Conservation (phyloP, 2,329 filamentous ascomycete species). For the Clarireedia paspali region DNA sequence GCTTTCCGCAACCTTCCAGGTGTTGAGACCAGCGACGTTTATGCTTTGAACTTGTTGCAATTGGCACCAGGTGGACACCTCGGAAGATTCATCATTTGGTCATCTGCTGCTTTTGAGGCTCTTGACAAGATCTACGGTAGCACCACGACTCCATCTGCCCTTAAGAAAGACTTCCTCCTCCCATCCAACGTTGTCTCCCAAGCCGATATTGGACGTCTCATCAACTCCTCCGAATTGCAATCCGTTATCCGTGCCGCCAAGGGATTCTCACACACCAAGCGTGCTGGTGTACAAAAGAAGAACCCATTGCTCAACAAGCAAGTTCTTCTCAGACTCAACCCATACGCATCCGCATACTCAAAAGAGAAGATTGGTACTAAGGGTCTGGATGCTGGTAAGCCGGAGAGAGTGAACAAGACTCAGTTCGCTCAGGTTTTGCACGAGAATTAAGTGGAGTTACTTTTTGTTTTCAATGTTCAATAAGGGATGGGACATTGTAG, state of each 20-base stretch:
- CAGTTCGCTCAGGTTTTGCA: slow-evolving; percentile 36
- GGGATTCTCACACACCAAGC: slow-evolving; percentile 85
- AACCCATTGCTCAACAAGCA: slow-evolving; percentile 99
- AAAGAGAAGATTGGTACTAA: slow-evolving; percentile 76
- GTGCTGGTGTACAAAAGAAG: slow-evolving; percentile 94
- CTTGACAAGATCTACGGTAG: slow-evolving; percentile 96
- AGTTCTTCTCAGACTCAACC: slow-evolving; percentile 96
- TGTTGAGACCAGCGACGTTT: slow-evolving; percentile 93
- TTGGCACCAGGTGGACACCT: slow-evolving; percentile 98
- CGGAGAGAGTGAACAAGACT: slow-evolving; percentile 31
- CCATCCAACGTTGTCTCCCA: slow-evolving; percentile 88
- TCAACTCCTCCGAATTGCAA: slow-evolving; percentile 99
- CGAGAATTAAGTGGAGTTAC: slow-evolving; percentile 38
- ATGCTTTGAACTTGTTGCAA: slow-evolving; percentile 95
- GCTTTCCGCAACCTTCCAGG: slow-evolving; percentile 99
- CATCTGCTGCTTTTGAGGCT: slow-evolving; percentile 90
- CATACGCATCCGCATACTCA: slow-evolving; percentile 85
- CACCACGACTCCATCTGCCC: slow-evolving; percentile 77
- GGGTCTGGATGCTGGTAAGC: slow-evolving; percentile 56
- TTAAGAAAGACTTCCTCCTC: slow-evolving; percentile 99
- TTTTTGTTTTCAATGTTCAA: slow-evolving; percentile 14
- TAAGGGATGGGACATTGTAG: slow-evolving; percentile 11
- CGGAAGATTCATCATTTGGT: slow-evolving; percentile 98
- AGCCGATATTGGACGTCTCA: slow-evolving; percentile 92
- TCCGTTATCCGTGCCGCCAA: slow-evolving; percentile 87